Evolutionary conservation across 2,329 filamentous ascomycete genomes (phyloP), one percentile per base, ranked within the genome.

Genomic region (Aspergillus ustus): DNA sequence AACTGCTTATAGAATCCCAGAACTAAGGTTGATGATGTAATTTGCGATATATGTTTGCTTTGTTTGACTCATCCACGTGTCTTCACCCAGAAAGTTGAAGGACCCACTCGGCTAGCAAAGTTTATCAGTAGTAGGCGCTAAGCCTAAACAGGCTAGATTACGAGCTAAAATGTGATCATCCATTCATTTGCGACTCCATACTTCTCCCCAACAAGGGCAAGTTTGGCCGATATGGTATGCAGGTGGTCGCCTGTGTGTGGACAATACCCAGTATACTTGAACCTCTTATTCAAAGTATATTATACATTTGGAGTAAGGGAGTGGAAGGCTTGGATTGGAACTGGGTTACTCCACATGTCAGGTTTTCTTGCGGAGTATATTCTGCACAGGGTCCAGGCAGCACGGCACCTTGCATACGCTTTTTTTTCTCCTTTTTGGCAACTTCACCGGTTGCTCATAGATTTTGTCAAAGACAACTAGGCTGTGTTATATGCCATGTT

Each of bases 141-240:
- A 28, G 8, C 37, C 25, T n/a, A 34, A 44, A 8, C 3, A 8
- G 25, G 48, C 19, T 57, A 57, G 48, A 29, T 3, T 37, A n/a
- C 15, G 37, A 57, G 55, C 55, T 57, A 57, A 57, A 57, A 40
- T 52, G 20, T 57, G 55, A 57, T 57, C 22, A 50, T 57, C 54
- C 53, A 48, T 28, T 57, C 2, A 15, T n/a, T 34, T n/a, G 34
- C 37, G 37, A 53, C 34, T 50, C 34, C 46, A 49, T 57, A 57
- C 44, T 57, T 49, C 44, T 0, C 7, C 5, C 7, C 43, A 34
- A 54, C 34, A 40, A 40, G 11, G 34, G 34, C 34, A 40, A 40
- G 15, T 15, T 15, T 40, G 34, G 34, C 11, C 13, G 34, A 40
- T 15, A 5, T 15, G 6, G 15, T 40, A 5, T 40, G 34, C 34